Conservation (phyloP, 2,329 filamentous ascomycete species). For the Trichoderma hamatum region DNA sequence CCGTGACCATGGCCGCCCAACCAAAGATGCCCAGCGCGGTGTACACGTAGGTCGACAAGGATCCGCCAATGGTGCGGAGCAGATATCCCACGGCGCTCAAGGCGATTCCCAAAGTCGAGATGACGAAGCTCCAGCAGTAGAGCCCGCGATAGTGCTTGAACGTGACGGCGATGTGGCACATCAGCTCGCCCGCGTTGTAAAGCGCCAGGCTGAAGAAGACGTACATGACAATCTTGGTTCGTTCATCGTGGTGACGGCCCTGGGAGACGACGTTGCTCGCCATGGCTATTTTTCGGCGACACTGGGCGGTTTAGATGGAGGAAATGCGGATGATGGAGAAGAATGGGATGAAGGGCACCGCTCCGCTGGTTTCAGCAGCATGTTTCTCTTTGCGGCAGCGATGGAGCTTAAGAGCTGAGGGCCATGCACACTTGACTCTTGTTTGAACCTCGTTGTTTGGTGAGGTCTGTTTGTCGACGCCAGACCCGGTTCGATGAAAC, state of each 20-base stretch:
- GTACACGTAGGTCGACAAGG: constrained; percentile 24
- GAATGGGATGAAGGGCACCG: not conserved
- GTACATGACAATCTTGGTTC: constrained; percentile 24
- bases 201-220: constrained; percentile 28
- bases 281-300: constrained; percentile 1
- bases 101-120: constrained; percentile 40
- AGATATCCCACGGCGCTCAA: constrained; percentile 37
- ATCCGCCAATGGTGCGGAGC: constrained; percentile 31
- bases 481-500: not conserved
- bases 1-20: constrained; percentile 56
- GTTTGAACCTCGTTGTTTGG: not conserved
- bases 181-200: constrained; percentile 29
- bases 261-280: constrained; percentile 6
- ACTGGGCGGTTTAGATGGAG: not conserved
- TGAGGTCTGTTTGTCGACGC: not conserved
- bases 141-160: constrained; percentile 42
- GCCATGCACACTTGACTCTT: not conserved
- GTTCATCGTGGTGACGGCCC: constrained; percentile 1
- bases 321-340: not conserved
- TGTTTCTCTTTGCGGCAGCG: constrained; percentile 6
- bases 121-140: constrained; percentile 47
- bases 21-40: constrained; percentile 29
- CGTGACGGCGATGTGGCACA: constrained; percentile 51
- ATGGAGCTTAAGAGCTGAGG: not conserved
- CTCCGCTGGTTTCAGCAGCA: constrained; percentile 11